phyloP scores from a whole-genome alignment of 768 basidiomycete genomes.

The Coprinopsis cinerea region DNA sequence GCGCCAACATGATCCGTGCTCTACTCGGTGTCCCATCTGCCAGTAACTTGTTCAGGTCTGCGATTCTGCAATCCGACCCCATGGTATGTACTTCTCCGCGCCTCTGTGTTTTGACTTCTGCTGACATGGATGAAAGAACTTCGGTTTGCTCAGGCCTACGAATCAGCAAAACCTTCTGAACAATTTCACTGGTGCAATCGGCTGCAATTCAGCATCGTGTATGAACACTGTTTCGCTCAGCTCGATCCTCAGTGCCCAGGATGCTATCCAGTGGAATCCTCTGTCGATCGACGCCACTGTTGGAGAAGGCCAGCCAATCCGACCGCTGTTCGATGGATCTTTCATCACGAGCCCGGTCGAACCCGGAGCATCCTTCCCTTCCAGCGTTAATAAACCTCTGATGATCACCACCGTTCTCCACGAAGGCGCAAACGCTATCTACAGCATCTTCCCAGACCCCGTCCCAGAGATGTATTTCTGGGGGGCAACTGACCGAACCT shows the following conservation, averaged over 20 bases:
- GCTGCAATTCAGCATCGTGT: slow-evolving; percentile 46
- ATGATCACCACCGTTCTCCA: slow-evolving; percentile 66
- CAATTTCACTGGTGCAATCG: slow-evolving; percentile 42
- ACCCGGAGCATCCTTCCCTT: slow-evolving; percentile 52
- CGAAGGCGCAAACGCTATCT: slow-evolving; percentile 68
- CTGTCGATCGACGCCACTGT: slow-evolving; percentile 44
- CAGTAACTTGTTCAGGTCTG: slow-evolving; percentile 64
- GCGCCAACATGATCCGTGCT: slow-evolving; percentile 72
- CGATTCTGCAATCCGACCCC: slow-evolving; percentile 83
- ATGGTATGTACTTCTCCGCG: too few relatives aligned
- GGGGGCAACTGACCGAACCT: slow-evolving; percentile 32
- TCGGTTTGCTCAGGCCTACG: slow-evolving; percentile 54
- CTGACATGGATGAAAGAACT: too few relatives aligned
- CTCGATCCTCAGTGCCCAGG: slow-evolving; percentile 50
- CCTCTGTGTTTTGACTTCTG: too few relatives aligned
- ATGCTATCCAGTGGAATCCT: slow-evolving; percentile 37
- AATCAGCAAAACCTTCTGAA: slow-evolving; percentile 52
- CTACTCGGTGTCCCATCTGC: slow-evolving; percentile 71
- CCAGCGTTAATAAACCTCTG: slow-evolving; percentile 51
- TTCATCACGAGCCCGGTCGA: slow-evolving; percentile 65
- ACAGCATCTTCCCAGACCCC: slow-evolving; percentile 31
- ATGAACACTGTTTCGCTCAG: slow-evolving; percentile 41
- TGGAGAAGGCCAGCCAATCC: slow-evolving; percentile 52
- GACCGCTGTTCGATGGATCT: slow-evolving; percentile 61
- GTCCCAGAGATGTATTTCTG: slow-evolving; percentile 35